These are phyloP conservation scores for Bonnemaisonia californica DNA, from an alignment of 31 red algal species.

Conservation along the genomic window DNA sequence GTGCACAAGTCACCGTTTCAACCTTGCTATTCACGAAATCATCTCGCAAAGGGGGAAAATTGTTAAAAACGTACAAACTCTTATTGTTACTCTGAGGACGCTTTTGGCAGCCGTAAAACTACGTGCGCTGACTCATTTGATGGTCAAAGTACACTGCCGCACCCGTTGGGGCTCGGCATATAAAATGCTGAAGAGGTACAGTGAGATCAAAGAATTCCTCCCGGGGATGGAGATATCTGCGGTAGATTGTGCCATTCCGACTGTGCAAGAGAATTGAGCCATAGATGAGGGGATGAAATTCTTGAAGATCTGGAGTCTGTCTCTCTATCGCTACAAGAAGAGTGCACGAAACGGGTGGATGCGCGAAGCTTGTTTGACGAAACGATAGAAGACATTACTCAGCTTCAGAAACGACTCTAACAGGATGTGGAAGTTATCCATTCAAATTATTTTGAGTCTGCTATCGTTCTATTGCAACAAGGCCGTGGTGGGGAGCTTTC, in stretches of 20 bases:
- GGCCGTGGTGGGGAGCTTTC: too few species aligned
- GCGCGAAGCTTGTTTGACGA: too few species aligned
- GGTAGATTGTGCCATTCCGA: not conserved
- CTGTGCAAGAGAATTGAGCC: not conserved
- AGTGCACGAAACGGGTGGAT: too few species aligned
- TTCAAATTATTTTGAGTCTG: too few species aligned
- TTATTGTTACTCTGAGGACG: not conserved
- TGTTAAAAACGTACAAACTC: not conserved
- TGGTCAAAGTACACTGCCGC: not conserved
- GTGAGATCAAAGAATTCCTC: not conserved
- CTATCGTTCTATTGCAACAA: too few species aligned
- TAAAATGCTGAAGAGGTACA: slow-evolving; percentile 13
- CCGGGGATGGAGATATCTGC: not conserved
- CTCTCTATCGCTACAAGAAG: too few species aligned
- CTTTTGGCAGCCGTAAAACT: not conserved
- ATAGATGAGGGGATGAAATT: slow-evolving; percentile 14
- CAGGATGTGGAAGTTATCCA: too few species aligned
- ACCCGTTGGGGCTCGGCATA: slow-evolving; percentile 19
- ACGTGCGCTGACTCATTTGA: not conserved
- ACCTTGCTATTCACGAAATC: slow-evolving; percentile 6
- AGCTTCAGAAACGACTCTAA: too few species aligned
- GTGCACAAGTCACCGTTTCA: slow-evolving; percentile 3
- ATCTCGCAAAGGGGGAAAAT: not conserved
- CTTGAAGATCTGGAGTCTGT: too few species aligned
- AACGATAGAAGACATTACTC: too few species aligned